Evolutionary conservation across 2,329 filamentous ascomycete species (phyloP), one percentile per base, ranked within the genome.

Genomic region (Aspergillus sp.): DNA sequence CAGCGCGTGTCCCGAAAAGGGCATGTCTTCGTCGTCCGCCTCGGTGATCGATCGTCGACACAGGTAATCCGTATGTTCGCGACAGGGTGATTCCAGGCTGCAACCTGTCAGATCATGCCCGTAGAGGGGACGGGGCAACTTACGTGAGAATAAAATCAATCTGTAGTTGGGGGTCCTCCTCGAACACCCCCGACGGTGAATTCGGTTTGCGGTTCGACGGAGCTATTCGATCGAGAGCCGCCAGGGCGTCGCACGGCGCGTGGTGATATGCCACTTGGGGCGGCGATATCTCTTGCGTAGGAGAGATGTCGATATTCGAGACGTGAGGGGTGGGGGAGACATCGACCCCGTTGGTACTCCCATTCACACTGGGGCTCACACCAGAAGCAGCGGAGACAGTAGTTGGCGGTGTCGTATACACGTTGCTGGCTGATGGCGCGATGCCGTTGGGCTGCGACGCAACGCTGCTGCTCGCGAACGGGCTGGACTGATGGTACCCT

Each of bases 1-100:
- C 60, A 97, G 78, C 4, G 90, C 92, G 71, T 99, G 94, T 38
- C 93, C 94, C 59, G 89, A 93, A 40, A 89, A 73, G 1, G 70
- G 67, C 65, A 71, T 80, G 53, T 88, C 84, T 60, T 81, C 81
- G 58, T 88, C 87, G 49, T 81, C 77, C 50, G 84, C 71, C 59
- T 81, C 75, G 45, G 76, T 72, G 57, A 78, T 54, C 48, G 76
- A 72, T 76, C 91, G 86, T 83, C 96, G 95, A 79, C 94, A 97
- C 48, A 92, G 90, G 69, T 88, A 88, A 78, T 97, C 92, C 72
- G 96, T 72, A 45, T 72, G 70, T 53, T 69, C 68, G 32, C 70
- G 70, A 52, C 70, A 73, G 0, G 70, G 70, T 5, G 61, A 61
- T 88, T 89, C 88, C 81, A 81, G 64, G 59, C 72, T 83, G 72